Evolutionary conservation across 2,329 filamentous ascomycete species (phyloP).

Genomic region (Lasiodiplodia sp.): DNA sequence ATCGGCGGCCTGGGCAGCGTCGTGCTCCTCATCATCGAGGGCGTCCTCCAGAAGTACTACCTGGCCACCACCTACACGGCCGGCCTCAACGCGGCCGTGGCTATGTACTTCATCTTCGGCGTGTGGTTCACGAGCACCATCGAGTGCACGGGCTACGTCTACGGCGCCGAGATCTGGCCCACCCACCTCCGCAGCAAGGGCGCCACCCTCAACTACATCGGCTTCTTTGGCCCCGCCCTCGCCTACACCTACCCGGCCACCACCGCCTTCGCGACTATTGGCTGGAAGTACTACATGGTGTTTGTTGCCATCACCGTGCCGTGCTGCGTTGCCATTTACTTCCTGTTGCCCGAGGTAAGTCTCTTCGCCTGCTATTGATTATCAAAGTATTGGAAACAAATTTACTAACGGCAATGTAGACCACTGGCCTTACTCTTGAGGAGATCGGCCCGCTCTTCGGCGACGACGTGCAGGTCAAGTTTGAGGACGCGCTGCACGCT

Average conservation of each 20-base stretch:
- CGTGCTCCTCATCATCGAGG: slow-evolving; percentile 36
- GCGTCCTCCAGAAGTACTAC: slow-evolving; percentile 37
- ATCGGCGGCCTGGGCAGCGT: slow-evolving; percentile 37
- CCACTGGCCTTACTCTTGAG: slow-evolving; percentile 41
- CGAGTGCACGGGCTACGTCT: slow-evolving; percentile 43
- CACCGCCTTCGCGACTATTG: slow-evolving; percentile 38
- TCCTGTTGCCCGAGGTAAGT: slow-evolving; percentile 38
- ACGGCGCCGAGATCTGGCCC: slow-evolving; percentile 46
- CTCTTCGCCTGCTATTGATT: not conserved
- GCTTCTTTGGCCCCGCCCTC: slow-evolving; percentile 39
- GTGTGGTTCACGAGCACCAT: slow-evolving; percentile 39
- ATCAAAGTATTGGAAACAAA: too few species aligned
- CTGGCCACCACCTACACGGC: slow-evolving; percentile 34
- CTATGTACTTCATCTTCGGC: slow-evolving; percentile 31
- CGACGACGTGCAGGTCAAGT: slow-evolving; percentile 39
- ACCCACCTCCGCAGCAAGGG: slow-evolving; percentile 42
- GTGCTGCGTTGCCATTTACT: slow-evolving; percentile 36
- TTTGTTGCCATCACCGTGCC: slow-evolving; percentile 39
- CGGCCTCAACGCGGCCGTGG: slow-evolving; percentile 36
- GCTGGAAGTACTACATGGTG: slow-evolving; percentile 44
- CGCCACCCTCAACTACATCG: slow-evolving; percentile 33
- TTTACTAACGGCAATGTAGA: slow-evolving; percentile 29
- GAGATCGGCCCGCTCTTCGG: slow-evolving; percentile 43
- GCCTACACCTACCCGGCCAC: slow-evolving; percentile 33
- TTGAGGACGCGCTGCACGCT: slow-evolving; percentile 33